Evolutionary conservation across 2,329 filamentous ascomycete species (phyloP), one percentile per base, ranked within the genome.

Genomic region (Xylariales sp.): DNA sequence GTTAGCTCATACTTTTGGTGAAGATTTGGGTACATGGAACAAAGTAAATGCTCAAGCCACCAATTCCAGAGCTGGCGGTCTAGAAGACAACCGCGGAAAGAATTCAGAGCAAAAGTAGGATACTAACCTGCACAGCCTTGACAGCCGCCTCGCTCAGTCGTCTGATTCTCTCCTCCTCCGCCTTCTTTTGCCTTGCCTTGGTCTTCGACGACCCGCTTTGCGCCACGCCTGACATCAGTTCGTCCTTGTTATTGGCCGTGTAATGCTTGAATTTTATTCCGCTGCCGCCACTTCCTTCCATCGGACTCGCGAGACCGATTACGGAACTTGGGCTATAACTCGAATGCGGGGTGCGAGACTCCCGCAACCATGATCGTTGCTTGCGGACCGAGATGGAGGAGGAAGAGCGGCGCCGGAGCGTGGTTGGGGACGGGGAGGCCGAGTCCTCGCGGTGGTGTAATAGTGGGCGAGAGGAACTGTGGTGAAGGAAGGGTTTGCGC

Each of bases 151-250:
- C 79, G 54, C 76, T 82, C 42, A 90, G 58, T 58, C 76, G 74
- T 51, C 82, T 68, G 53, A 86, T 72, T 63, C 84, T 82, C 57
- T 96, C 91, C 40, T 77, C 72, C 2, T 88, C 88, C 67, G 96
- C 91, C 61, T 88, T 86, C 63, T 97, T 91, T 38, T 93, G 71
- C 42, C 89, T 70, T n/a, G 88, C 88, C 61, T 96, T 96, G 7
- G 93, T 97, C 76, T 97, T 97, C 51, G 80, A 86, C 52, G 83
- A 89, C 8, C 93, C 93, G 50, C 84, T 90, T 1, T 91, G 91
- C 33, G 93, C 93, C 10, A 98, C 93, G 4, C 90, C 91, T 6
- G 80, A 88, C 63, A 98, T 78, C 31, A 98, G 82, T 57, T 85
- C 79, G 11, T 76, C 70, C 54, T 82, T 83, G 61, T 98, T 90